Evolutionary conservation across 1,284 basidiomycete genomes (phyloP), one percentile per base, ranked within the genome.

Genomic region (Hypsizygus ulmarius): DNA sequence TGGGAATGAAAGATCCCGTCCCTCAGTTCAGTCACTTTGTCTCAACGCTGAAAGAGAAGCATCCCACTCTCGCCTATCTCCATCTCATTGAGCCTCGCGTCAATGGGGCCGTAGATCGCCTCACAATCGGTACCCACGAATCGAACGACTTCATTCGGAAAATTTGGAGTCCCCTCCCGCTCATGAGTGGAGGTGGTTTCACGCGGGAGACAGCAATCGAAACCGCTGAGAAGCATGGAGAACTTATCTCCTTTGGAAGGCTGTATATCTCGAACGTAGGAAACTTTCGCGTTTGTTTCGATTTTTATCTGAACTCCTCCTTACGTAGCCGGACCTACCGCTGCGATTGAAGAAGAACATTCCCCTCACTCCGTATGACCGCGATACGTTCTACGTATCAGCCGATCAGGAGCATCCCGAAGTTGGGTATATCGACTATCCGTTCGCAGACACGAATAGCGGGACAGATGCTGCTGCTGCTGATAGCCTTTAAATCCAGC

Each of bases 51-150:
- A 61, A 62, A 28, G 39, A 53, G 4, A 47, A 51, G 1, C 69
- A 74, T 57, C 75, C 80, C 14, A 57, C 70, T 7, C 63, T 84
- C 6, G 79, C 79, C 1, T 86, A 82, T 58, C 49, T 84, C 12
- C 84, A 87, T 58, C 64, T 75, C 32, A 63, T 79, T 21, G 81
- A 84, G 56, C 67, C 75, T 1, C 65, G 72, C 11, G 56, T 67
- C 9, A 45, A 53, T 11, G 65, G 59, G 1, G 43, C 12, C 37
- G 16, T 8, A 3, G 54, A 61, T 6, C 29, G 34, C 1, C 33
- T 41, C 7, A 28, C 32, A 11, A 7, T 25, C 21, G 37, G 30
- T 11, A 16, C 33, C 2, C 54, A 57, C 12, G 60, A 69, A 48
- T 69, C 66, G 3, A 74, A 71, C 51, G 63, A 72, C 45, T 64